Conservation (phyloP, 1,284 basidiomycete species). For the Cronartium ribicola region DNA sequence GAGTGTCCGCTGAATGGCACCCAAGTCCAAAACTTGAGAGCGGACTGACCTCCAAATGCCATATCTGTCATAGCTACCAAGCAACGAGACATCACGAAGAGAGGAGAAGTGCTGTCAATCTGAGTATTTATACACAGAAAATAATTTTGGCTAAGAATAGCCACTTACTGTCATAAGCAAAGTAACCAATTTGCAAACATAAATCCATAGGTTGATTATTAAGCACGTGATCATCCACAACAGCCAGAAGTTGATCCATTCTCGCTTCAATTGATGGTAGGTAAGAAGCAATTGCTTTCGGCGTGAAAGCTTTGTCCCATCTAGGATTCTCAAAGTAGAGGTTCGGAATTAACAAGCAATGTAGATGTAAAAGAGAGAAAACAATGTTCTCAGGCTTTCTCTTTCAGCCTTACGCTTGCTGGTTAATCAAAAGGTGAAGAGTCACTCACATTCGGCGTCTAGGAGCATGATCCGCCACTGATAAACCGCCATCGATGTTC, state of each 20-base stretch:
- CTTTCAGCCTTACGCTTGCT: too few species aligned
- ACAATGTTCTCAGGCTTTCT: neutral
- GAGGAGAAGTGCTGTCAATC: neutral
- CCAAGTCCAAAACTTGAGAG: neutral
- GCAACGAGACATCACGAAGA: neutral
- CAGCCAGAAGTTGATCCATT: constrained; percentile 17
- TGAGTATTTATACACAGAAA: neutral
- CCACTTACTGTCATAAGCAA: constrained; percentile 32
- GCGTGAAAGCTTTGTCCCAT: constrained; percentile 36
- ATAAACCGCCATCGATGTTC: neutral
- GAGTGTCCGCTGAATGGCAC: neutral
- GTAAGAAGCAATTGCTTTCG: constrained; percentile 30
- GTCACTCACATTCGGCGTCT: constrained; percentile 29
- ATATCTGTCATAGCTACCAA: constrained; percentile 30
- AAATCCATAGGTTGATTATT: constrained; percentile 16
- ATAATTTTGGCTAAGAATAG: neutral
- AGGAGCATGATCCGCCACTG: constrained; percentile 31
- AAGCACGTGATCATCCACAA: constrained; percentile 14
- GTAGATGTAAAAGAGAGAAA: neutral
- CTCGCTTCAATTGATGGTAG: constrained; percentile 24
- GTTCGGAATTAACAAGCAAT: too few species aligned
- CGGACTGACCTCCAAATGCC: constrained; percentile 34
- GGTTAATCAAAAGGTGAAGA: neutral
- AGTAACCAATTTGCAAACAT: constrained; percentile 33
- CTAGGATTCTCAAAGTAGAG: neutral